phyloP scores from a whole-genome alignment of 305 asterid genomes.

The Fraxinus nigra region DNA sequence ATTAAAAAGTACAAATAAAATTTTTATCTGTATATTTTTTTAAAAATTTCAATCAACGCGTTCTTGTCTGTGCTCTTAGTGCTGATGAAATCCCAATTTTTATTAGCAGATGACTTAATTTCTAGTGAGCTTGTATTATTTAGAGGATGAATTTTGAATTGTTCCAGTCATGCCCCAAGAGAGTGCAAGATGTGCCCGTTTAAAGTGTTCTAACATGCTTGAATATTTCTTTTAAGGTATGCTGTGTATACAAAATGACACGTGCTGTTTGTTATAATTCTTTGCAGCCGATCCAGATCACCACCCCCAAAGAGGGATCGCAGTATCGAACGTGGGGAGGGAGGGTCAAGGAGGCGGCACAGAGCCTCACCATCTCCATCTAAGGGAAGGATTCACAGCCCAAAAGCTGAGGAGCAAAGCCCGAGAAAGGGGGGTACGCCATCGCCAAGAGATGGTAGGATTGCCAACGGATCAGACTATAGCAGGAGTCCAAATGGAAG shows the following conservation, averaged over 20 bases:
- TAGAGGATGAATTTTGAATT: neutral
- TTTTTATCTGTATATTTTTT: neutral
- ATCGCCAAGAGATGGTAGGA: neutral
- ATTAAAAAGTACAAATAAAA: neutral
- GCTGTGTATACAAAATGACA: neutral
- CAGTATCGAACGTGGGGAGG: slow-evolving; percentile 12
- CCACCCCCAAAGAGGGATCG: slow-evolving; percentile 62
- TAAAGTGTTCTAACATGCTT: neutral
- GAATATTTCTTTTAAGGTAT: neutral
- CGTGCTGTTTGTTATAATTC: neutral
- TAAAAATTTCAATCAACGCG: neutral
- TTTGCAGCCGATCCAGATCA: slow-evolving; percentile 75
- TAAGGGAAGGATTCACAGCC: slow-evolving; percentile 21
- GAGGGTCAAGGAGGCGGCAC: slow-evolving; percentile 1
- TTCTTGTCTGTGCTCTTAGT: neutral
- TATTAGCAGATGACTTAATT: neutral
- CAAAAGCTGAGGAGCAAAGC: slow-evolving; percentile 47
- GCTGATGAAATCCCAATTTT: neutral
- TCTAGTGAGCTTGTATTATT: neutral
- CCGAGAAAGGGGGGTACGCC: slow-evolving; percentile 36
- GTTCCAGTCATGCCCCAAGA: neutral
- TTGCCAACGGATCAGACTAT: neutral
- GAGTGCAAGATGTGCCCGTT: neutral
- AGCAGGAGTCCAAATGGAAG: slow-evolving; percentile 41
- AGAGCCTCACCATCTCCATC: neutral